phyloP scores from a whole-genome alignment of 1,284 basidiomycete species.

The Tilletia horrida region DNA sequence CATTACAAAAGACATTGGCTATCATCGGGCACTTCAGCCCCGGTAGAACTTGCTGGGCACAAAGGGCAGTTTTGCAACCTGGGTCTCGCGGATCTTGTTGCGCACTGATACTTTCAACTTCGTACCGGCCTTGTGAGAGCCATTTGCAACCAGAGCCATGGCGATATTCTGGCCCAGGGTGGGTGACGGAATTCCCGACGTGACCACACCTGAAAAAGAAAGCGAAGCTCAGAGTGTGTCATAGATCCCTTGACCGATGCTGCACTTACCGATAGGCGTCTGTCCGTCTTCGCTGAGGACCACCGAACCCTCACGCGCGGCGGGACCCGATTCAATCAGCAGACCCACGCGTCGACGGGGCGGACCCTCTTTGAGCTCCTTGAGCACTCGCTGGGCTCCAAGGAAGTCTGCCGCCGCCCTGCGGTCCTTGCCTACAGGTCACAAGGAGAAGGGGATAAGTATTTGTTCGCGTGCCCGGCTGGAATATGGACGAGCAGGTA shows the following conservation, averaged over 20 bases:
- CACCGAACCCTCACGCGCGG: slow-evolving; percentile 81
- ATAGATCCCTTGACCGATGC: too few species aligned
- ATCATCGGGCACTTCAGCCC: slow-evolving; percentile 21
- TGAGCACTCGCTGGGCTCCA: slow-evolving; percentile 73
- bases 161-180: slow-evolving; percentile 86
- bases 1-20: too few species aligned
- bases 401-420: slow-evolving; percentile 70
- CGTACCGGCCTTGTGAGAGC: slow-evolving; percentile 87
- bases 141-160: slow-evolving; percentile 80
- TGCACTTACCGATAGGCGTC: slow-evolving; percentile 24
- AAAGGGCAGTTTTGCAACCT: slow-evolving; percentile 71
- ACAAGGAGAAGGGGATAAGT: background rate
- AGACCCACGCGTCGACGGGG: slow-evolving; percentile 77
- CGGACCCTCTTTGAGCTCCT: slow-evolving; percentile 73
- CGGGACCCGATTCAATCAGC: slow-evolving; percentile 68
- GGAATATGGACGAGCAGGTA: too few species aligned
- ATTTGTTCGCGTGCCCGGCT: too few species aligned
- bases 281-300: slow-evolving; percentile 67
- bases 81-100: slow-evolving; percentile 68
- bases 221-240: too few species aligned
- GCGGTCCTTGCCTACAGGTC: slow-evolving; percentile 70
- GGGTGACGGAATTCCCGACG: slow-evolving; percentile 93
- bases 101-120: slow-evolving; percentile 74
- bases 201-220: slow-evolving; percentile 62
- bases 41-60: slow-evolving; percentile 61